Evolutionary conservation across 73 alveolate species (phyloP), one percentile per base, ranked within the genome.

Genomic region (Breviolum minutum): DNA sequence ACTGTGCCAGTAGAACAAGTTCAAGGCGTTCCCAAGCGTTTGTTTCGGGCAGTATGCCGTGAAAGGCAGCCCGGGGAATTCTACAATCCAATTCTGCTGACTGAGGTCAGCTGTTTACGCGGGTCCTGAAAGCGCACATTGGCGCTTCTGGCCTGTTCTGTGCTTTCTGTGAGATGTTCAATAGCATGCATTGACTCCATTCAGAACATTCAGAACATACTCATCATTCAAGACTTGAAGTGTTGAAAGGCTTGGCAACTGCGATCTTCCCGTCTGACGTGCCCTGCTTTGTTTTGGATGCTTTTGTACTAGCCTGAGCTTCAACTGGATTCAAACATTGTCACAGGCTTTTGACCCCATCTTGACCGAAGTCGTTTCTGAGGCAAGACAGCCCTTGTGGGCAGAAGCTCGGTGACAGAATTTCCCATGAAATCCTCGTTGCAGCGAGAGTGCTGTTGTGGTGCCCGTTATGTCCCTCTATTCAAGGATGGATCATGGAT

Each of bases 251-350:
- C 32, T 70, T 83, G 54, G 92, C 92, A 30, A 83, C 92, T 17
- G 70, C 95, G 24, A 63, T 69, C 16, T 63, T 86, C 95, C 95
- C 95, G 0, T 26, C 62, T 22, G 95, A 86, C 29, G 63, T 86
- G 11, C 95, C 95, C 11, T 86, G 95, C 79, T 86, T 86, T 30
- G 80, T 63, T n/a, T 30, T 86, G 95, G 95, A 86, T 63, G 79
- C 95, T 22, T 86, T n/a, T 63, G 95, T 63, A 22, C 26, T 27
- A 0, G 62, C 81, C 95, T 71, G 22, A 32, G 95, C 26, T 26
- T 12, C 29, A 19, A 40, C 54, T 40, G 54, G 54, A 40, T 40
- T 40, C 54, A 40, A 40, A 3, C 54, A 40, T 40, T 40, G 5
- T 40, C 54, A 40, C 54, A 40, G 54, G 54, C 54, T 40, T 40